Conservation (phyloP, 495 filamentous ascomycete species). For the Xylaria intraflava region DNA sequence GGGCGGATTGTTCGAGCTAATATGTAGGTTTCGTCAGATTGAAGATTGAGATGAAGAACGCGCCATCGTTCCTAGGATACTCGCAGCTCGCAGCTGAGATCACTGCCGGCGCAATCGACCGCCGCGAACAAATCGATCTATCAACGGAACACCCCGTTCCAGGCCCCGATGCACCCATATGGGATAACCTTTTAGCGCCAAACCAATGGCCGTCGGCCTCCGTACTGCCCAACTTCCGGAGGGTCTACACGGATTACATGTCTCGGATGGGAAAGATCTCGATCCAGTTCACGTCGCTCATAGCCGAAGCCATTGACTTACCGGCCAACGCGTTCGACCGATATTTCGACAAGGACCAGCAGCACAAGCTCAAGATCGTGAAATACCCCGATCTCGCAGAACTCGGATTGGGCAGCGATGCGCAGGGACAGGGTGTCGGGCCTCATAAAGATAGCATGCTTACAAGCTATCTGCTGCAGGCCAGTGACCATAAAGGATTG, state of each 20-base stretch:
- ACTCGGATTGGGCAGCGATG: slow-evolving; percentile 40
- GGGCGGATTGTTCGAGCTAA: neutral
- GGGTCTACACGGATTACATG: slow-evolving; percentile 68
- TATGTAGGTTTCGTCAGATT: slow-evolving; percentile 37
- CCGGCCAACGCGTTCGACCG: slow-evolving; percentile 63
- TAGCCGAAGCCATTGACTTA: slow-evolving; percentile 81
- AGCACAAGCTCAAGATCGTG: slow-evolving; percentile 90
- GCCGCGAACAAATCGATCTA: slow-evolving; percentile 89
- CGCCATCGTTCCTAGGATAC: slow-evolving; percentile 57
- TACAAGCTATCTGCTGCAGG: slow-evolving; percentile 81
- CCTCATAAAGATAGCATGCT: slow-evolving; percentile 94
- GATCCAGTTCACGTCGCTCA: slow-evolving; percentile 70
- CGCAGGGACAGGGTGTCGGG: slow-evolving; percentile 66
- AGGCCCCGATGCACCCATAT: slow-evolving; percentile 55
- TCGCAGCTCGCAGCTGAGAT: slow-evolving; percentile 56
- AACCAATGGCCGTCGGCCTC: slow-evolving; percentile 81
- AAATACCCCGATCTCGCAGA: slow-evolving; percentile 67
- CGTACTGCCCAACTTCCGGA: slow-evolving; percentile 64
- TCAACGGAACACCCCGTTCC: slow-evolving; percentile 68
- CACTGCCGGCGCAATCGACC: slow-evolving; percentile 53
- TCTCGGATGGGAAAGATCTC: slow-evolving; percentile 60
- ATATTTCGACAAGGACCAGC: slow-evolving; percentile 72
- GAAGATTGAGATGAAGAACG: slow-evolving; percentile 86
- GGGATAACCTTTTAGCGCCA: slow-evolving; percentile 74
- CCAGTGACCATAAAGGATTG: slow-evolving; percentile 67